Evolutionary conservation across 495 filamentous ascomycete genomes (phyloP), one percentile per base, ranked within the genome.

Genomic region (Rostrohypoxylon terebratum): DNA sequence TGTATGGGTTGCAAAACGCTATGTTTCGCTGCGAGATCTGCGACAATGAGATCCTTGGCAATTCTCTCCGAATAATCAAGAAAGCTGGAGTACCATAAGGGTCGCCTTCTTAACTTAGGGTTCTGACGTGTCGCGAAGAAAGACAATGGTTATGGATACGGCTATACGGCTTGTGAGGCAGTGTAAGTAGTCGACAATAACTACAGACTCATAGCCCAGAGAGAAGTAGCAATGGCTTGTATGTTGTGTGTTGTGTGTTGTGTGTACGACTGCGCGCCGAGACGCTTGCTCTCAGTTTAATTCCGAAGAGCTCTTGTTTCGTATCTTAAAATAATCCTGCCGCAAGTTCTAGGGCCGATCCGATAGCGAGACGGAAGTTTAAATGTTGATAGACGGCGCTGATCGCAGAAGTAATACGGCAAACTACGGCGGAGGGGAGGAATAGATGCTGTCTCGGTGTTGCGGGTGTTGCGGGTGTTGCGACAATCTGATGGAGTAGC

Each of bases 241-340:
- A 28, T 28, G 25, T 28, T 1, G 1, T 2, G 1, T 28, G 18
- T 33, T 2, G 4, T 28, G 25, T 28, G 25, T 28, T 2, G 1
- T 28, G 18, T 33, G 40, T 66, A 55, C 38, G 36, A 63, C 28
- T 59, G n/a, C 54, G 28, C n/a, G 33, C 60, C 59, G 38, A 58
- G 42, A 31, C 50, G 44, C 44, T 23, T 40, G 25, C 23, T 48
- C 44, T 3, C 18, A 64, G 53, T 34, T 44, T 60, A 51, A 59
- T 34, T 57, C 36, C 21, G 28, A 53, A 33, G 34, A 67, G 59
- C 48, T 45, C 63, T 67, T 66, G 58, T 67, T 74, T 69, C 66
- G 71, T 69, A 62, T 74, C 71, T 74, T 67, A 66, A 70, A 74
- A 70, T 74, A 74, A 74, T 67, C 44, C 58, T 59, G 36, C 38